Evolutionary conservation across 2,329 filamentous ascomycete species (phyloP), one percentile per base, ranked within the genome.

Genomic region (Ascochyta fabae): DNA sequence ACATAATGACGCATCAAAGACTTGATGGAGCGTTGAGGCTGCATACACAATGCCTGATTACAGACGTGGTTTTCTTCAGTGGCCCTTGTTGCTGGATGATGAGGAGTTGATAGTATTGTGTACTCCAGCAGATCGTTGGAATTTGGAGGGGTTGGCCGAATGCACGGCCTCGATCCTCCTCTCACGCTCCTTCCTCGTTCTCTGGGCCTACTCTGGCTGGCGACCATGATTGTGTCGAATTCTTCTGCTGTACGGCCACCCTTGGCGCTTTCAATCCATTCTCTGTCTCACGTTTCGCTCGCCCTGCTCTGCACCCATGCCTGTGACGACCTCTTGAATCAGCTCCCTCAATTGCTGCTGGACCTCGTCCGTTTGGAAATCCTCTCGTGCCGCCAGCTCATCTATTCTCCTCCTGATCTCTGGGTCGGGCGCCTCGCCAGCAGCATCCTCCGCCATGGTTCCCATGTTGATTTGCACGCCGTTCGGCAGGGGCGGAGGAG

Each of bases 331-430:
- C 67, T 97, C 92, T 62, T 89, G 85, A 6, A 99, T 87, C 57
- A 99, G 79, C 62, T 86, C 83, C 57, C 92, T 84, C 68, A 99
- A 77, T 70, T 93, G 87, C 22, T 83, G 84, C 76, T 99, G 95
- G 4, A 90, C 91, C 56, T 89, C 86, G 49, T 91, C 87, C 5
- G 87, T 89, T 66, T 94, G 82, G 68, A 97, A 96, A 70, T 98
- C 92, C 23, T 89, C 87, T 36, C 92, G 83, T 33, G 88, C 84
- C 2, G 95, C 93, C 56, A 99, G 78, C 75, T 96, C 90, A 69
- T 98, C 92, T 70, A 99, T 98, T 48, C 91, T 84, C 63, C 89
- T 83, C 70, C 89, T 86, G 64, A 99, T 91, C 64, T 93, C 92
- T 1, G 91, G 87, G 71, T 98, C 92, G 8, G 88, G 85, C 54